Evolutionary conservation across 176 grass and related monocot species (phyloP).

Genomic region (Carex kokanica): DNA sequence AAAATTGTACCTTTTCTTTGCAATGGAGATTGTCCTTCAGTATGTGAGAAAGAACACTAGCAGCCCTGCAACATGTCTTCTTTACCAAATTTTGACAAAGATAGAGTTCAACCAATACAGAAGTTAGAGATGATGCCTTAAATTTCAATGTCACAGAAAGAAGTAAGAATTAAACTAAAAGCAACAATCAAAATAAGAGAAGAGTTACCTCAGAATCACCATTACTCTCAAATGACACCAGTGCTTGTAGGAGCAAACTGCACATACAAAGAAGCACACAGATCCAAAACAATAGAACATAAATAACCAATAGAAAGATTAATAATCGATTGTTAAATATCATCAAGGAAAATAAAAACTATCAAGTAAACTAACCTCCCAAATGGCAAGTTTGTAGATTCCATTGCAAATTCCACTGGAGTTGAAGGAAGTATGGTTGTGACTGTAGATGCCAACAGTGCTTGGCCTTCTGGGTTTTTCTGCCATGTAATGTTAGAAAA

Average conservation of each 20-base stretch:
- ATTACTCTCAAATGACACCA: slow-evolving; percentile 72
- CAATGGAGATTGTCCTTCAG: slow-evolving; percentile 90
- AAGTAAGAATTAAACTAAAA: background rate
- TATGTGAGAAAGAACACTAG: slow-evolving; percentile 87
- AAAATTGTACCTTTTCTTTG: slow-evolving; percentile 78
- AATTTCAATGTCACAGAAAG: background rate
- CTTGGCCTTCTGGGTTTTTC: slow-evolving; percentile 83
- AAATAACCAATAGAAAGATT: background rate
- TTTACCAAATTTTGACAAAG: slow-evolving; percentile 19
- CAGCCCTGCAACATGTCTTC: slow-evolving; percentile 83
- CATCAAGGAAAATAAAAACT: background rate
- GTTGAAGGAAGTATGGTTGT: background rate
- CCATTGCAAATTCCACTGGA: slow-evolving; percentile 22
- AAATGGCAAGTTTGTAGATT: slow-evolving; percentile 61
- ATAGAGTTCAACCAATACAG: background rate
- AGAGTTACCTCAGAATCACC: slow-evolving; percentile 71
- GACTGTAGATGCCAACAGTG: slow-evolving; percentile 81
- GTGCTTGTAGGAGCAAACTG: slow-evolving; percentile 84
- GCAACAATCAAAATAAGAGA: background rate
- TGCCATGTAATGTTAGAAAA: slow-evolving; percentile 39
- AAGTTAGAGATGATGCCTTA: background rate
- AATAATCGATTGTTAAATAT: slow-evolving; percentile 7
- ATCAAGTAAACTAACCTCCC: slow-evolving; percentile 59
- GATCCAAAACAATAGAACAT: slow-evolving; percentile 5
- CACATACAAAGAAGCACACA: slow-evolving; percentile 32